Evolutionary conservation across 192 early-diverging fungal genomes (phyloP).

Genomic region (Coemansia sp.): DNA sequence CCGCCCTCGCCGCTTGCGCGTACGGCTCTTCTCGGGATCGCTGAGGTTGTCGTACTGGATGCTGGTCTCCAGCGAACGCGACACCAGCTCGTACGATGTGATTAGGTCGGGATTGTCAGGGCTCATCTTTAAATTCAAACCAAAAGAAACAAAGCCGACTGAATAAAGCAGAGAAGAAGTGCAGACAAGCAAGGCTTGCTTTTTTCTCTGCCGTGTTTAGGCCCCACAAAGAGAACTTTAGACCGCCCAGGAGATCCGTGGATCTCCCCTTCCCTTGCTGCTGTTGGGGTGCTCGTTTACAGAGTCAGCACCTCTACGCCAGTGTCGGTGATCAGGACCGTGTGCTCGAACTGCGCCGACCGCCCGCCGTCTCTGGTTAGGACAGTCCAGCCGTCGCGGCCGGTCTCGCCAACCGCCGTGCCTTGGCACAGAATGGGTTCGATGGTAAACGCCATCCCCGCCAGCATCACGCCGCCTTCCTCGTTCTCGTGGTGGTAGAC

Average conservation of each 20-base stretch:
- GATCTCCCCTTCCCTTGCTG: no score
- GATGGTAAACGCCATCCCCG: conserved; percentile 84
- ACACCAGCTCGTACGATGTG: conserved; percentile 44
- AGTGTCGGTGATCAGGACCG: conserved; percentile 57
- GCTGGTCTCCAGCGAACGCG: conserved; percentile 34
- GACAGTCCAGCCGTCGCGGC: conserved; percentile 87
- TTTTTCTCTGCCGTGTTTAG: not conserved
- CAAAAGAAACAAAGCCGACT: not conserved
- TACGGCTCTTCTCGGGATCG: conserved; percentile 45
- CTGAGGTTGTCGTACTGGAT: conserved; percentile 49
- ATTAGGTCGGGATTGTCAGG: conserved; percentile 22
- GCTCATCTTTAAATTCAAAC: not conserved
- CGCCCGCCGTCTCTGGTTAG: conserved; percentile 71
- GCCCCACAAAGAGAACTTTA: no score
- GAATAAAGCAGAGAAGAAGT: not conserved
- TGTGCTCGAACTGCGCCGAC: conserved; percentile 86
- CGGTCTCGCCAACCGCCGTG: conserved; percentile 56
- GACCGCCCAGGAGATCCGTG: no score
- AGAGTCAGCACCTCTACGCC: conserved; percentile 66
- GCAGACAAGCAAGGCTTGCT: not conserved
- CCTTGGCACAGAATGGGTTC: conserved; percentile 86
- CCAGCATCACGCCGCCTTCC: conserved; percentile 61
- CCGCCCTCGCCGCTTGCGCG: conserved; percentile 36
- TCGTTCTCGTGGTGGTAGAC: conserved; percentile 76
- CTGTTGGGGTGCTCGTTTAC: not conserved